Conservation (phyloP, 306 rosid species). For the Rubus parviflorus region DNA sequence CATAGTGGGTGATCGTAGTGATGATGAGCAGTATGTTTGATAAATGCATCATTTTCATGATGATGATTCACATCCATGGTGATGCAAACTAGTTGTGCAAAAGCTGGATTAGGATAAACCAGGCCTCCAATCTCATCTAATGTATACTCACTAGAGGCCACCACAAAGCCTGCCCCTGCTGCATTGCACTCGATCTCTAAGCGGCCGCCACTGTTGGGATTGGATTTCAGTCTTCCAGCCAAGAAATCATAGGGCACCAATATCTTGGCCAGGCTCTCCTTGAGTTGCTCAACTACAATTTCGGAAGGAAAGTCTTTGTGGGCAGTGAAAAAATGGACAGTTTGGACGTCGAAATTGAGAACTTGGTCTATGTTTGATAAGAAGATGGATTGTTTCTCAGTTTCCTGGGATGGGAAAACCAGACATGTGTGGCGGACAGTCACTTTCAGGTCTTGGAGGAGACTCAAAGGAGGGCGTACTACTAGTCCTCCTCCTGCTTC, state of each 20-base stretch:
- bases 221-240: conserved; percentile 58
- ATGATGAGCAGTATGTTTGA: conserved; percentile 28
- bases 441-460: conserved; percentile 51
- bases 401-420: conserved; percentile 51
- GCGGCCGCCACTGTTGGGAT: conserved; percentile 32
- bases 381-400: conserved; percentile 48
- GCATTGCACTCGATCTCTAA: conserved; percentile 63
- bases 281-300: conserved; percentile 38
- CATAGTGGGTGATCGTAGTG: conserved; percentile 42
- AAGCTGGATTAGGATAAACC: conserved; percentile 71
- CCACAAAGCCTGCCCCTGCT: conserved; percentile 64
- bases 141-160: conserved; percentile 51
- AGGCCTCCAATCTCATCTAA: conserved; percentile 65
- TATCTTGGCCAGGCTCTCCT: conserved; percentile 37
- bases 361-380: conserved; percentile 77
- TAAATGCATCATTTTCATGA: neutral
- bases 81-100: conserved; percentile 48
- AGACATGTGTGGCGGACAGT: conserved; percentile 40
- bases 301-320: conserved; percentile 45
- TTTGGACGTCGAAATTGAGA: conserved; percentile 61
- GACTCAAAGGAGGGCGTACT: conserved; percentile 13
- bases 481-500: neutral
- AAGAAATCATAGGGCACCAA: conserved; percentile 60
- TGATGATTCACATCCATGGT: conserved; percentile 29
- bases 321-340: conserved; percentile 60